phyloP scores from a whole-genome alignment of 1,284 basidiomycete species.

The Grifola frondosa region DNA sequence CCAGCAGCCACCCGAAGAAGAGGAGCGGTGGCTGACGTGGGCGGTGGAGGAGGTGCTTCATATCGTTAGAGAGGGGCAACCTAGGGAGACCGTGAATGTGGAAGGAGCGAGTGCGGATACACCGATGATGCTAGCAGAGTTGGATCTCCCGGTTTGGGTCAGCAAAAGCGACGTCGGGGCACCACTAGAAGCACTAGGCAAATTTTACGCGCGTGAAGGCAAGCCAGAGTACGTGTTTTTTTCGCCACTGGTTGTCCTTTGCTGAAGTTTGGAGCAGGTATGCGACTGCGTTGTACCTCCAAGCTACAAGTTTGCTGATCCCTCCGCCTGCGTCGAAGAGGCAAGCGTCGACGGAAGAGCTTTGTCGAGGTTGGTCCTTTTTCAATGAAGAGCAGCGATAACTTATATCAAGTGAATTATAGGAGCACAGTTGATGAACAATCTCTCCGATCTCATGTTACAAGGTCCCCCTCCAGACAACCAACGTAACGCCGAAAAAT shows the following conservation, averaged over 20 bases:
- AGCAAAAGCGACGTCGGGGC: slow-evolving; percentile 61
- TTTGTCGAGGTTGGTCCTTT: slow-evolving; percentile 56
- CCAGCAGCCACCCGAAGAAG: slow-evolving; percentile 41
- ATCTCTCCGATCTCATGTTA: slow-evolving; percentile 59
- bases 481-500: slow-evolving; percentile 56
- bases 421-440: slow-evolving; percentile 75
- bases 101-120: slow-evolving; percentile 13
- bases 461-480: slow-evolving; percentile 46
- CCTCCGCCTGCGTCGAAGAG: slow-evolving; percentile 42
- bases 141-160: slow-evolving; percentile 66
- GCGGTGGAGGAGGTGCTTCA: slow-evolving; percentile 61
- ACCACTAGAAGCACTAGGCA: slow-evolving; percentile 65
- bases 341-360: slow-evolving; percentile 45
- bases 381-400: neutral
- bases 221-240: slow-evolving; percentile 53
- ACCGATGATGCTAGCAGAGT: slow-evolving; percentile 42
- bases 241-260: neutral
- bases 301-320: slow-evolving; percentile 65
- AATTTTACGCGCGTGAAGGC: slow-evolving; percentile 60
- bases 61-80: slow-evolving; percentile 19
- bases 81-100: slow-evolving; percentile 2
- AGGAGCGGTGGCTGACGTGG: slow-evolving; percentile 60
- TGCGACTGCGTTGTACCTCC: slow-evolving; percentile 65
- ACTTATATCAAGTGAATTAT: neutral
- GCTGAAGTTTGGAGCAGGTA: slow-evolving; percentile 39